Conservation (phyloP, 805 yeast genomes). For the Kuraishia cidri region DNA sequence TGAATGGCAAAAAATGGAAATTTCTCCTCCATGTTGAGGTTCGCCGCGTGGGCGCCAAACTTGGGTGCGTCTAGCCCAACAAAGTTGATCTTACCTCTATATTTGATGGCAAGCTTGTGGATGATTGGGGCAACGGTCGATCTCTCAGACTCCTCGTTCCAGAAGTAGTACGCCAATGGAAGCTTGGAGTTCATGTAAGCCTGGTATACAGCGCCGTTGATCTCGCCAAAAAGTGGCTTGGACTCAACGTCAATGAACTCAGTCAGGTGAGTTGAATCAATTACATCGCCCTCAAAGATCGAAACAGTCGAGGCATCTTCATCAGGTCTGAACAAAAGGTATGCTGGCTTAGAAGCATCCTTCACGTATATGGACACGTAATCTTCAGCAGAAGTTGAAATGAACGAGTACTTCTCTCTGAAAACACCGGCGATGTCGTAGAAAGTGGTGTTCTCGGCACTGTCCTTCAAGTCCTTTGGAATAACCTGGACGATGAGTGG, state of each 20-base stretch:
- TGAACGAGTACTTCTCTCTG: constrained; percentile 60
- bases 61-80: constrained; percentile 79
- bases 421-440: constrained; percentile 48
- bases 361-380: constrained; percentile 23
- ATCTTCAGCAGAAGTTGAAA: constrained; percentile 30
- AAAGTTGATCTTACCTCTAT: constrained; percentile 76
- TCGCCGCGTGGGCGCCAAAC: constrained; percentile 82
- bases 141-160: constrained; percentile 60
- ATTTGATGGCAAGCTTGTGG: constrained; percentile 57
- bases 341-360: constrained; percentile 24
- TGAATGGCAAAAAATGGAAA: constrained; percentile 92
- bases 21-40: constrained; percentile 73
- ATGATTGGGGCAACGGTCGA: constrained; percentile 42
- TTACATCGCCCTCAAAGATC: constrained; percentile 24
- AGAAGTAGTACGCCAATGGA: constrained; percentile 88
- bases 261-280: constrained; percentile 26
- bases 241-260: constrained; percentile 52
- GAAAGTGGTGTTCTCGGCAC: constrained; percentile 48
- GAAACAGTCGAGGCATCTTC: constrained; percentile 40
- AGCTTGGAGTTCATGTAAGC: constrained; percentile 59
- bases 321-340: constrained; percentile 37
- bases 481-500: constrained; percentile 49
- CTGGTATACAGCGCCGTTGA: constrained; percentile 71
- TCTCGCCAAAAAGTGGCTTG: constrained; percentile 82
- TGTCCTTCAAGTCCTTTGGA: constrained; percentile 21